These are phyloP conservation scores for Cercophora samala DNA, from an alignment of 495 filamentous ascomycete species.

Conservation along the genomic window DNA sequence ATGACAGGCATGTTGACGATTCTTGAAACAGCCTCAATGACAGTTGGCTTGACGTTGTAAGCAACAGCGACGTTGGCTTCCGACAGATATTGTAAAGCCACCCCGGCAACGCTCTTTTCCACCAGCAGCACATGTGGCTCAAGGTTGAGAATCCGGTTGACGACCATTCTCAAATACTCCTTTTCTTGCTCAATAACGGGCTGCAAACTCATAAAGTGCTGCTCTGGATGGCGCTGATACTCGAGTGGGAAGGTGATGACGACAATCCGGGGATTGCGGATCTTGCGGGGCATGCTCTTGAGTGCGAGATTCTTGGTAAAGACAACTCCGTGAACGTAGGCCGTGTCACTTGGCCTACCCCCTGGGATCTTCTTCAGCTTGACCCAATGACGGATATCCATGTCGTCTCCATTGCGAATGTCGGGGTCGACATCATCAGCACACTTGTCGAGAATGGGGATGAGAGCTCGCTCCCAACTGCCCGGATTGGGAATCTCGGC, in stretches of 20 bases:
- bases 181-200: slow-evolving; percentile 96
- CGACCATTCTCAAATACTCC: slow-evolving; percentile 88
- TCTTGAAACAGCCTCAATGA: slow-evolving; percentile 89
- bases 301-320: slow-evolving; percentile 96
- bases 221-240: slow-evolving; percentile 84
- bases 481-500: slow-evolving; percentile 63
- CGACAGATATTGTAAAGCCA: slow-evolving; percentile 82
- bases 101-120: slow-evolving; percentile 82
- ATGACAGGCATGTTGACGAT: slow-evolving; percentile 89
- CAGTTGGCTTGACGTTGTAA: slow-evolving; percentile 93
- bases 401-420: slow-evolving; percentile 82
- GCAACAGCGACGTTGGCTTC: slow-evolving; percentile 86
- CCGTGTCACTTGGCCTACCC: slow-evolving; percentile 83
- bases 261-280: slow-evolving; percentile 78
- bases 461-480: slow-evolving; percentile 86
- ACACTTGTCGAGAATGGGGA: slow-evolving; percentile 87
- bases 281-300: slow-evolving; percentile 90
- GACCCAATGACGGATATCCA: slow-evolving; percentile 98
- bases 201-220: slow-evolving; percentile 97
- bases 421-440: slow-evolving; percentile 94
- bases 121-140: slow-evolving; percentile 82
- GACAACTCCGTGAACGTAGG: slow-evolving; percentile 91
- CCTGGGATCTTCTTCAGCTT: slow-evolving; percentile 96
- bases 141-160: slow-evolving; percentile 84
- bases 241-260: slow-evolving; percentile 95